These are phyloP conservation scores for Aspergillus amoenus DNA, from an alignment of 2,329 filamentous ascomycete species.

Conservation along the genomic window DNA sequence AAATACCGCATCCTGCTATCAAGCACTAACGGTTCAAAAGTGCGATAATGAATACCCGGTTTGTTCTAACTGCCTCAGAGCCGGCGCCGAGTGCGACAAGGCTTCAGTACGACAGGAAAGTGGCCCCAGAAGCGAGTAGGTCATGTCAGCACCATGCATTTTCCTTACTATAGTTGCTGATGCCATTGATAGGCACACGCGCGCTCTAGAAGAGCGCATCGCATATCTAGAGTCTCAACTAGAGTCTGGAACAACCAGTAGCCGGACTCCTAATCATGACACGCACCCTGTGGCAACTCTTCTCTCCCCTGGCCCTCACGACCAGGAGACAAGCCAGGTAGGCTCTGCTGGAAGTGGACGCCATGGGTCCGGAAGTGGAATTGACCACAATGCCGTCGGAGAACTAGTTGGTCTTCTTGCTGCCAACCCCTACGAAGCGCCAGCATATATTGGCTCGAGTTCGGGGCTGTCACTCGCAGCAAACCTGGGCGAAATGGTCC, in stretches of 20 bases:
- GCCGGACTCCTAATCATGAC: slow-evolving; percentile 14
- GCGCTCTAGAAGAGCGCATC: slow-evolving; percentile 43
- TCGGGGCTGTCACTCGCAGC: slow-evolving; percentile 51
- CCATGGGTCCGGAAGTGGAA: slow-evolving; percentile 13
- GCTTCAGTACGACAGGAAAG: slow-evolving; percentile 41
- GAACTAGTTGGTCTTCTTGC: slow-evolving; percentile 54
- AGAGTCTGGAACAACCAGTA: slow-evolving; percentile 17
- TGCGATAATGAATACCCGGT: slow-evolving; percentile 48
- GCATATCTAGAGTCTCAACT: slow-evolving; percentile 42
- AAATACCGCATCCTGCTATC: not conserved
- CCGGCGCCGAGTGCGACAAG: slow-evolving; percentile 45
- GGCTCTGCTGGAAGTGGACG: slow-evolving; percentile 5
- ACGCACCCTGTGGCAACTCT: slow-evolving; percentile 22
- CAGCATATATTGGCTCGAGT: slow-evolving; percentile 52
- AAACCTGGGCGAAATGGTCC: slow-evolving; percentile 55
- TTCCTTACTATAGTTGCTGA: slow-evolving; percentile 9
- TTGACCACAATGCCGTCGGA: slow-evolving; percentile 37
- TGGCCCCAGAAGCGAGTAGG: slow-evolving; percentile 36
- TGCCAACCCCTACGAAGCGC: slow-evolving; percentile 46
- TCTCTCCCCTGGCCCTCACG: slow-evolving; percentile 21
- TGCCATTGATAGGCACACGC: slow-evolving; percentile 37
- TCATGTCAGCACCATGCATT: not conserved
- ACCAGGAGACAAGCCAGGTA: slow-evolving; percentile 18
- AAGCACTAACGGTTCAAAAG: slow-evolving; percentile 21
- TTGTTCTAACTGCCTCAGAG: slow-evolving; percentile 47